Evolutionary conservation across 495 filamentous ascomycete genomes (phyloP).

Genomic region (Penicillium ucsense): DNA sequence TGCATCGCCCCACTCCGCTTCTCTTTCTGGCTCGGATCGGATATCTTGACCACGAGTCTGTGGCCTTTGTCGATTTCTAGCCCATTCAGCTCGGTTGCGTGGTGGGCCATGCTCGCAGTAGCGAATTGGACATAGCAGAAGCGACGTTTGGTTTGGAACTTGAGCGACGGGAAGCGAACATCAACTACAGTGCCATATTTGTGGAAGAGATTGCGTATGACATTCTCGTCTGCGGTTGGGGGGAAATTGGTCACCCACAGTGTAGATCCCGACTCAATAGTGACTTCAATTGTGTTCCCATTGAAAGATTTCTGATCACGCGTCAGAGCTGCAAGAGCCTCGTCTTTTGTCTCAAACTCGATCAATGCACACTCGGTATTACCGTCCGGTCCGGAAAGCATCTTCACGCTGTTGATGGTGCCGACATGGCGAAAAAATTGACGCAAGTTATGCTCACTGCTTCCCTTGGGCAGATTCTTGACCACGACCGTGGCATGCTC

Average conservation of each 20-base stretch:
- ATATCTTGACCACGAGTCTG: conserved; percentile 68
- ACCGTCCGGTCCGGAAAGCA: conserved; percentile 47
- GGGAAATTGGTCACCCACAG: conserved; percentile 90
- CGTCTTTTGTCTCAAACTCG: conserved; percentile 74
- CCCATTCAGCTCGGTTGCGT: conserved; percentile 62
- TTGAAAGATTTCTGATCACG: conserved; percentile 68
- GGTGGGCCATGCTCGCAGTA: conserved; percentile 49
- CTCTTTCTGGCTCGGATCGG: conserved; percentile 68
- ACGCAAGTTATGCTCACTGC: conserved; percentile 61
- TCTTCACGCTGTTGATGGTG: conserved; percentile 63
- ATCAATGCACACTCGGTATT: conserved; percentile 62
- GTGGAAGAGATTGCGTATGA: conserved; percentile 66
- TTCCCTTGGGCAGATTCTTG: conserved; percentile 58
- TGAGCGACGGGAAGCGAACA: conserved; percentile 83
- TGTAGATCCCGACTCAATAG: conserved; percentile 62
- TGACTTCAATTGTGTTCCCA: conserved; percentile 59
- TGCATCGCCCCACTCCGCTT: conserved; percentile 69
- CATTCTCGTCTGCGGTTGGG: conserved; percentile 70
- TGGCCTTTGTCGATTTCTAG: conserved; percentile 53
- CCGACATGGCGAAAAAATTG: conserved; percentile 87
- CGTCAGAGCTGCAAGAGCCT: conserved; percentile 69
- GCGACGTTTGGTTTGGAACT: conserved; percentile 74
- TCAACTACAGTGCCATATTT: conserved; percentile 73
- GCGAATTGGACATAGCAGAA: conserved; percentile 93
- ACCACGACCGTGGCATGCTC: conserved; percentile 82